Base-by-base conservation (phyloP, 139 green algal species). In the Micractinium sp. region DNA sequence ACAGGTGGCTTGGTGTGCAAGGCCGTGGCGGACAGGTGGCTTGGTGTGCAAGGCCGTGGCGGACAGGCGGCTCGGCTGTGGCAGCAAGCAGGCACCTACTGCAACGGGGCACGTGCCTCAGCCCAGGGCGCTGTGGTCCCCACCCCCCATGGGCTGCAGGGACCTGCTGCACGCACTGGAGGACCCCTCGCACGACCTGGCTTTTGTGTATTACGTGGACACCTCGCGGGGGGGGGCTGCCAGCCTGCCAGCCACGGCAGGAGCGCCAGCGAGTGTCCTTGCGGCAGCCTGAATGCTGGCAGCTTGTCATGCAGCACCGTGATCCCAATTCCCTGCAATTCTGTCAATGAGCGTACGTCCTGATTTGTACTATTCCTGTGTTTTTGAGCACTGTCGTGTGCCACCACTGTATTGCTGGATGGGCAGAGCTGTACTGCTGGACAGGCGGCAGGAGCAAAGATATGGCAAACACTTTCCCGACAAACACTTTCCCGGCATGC, bases 141-240 rank as follows among this genome's bases (percentile, higher is more conserved):
- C 14, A 1, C 76, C 15, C 36, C 18, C 22, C 18, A 15, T 13
- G 36, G 25, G n/a, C 31, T 82, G 84, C 84, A 88, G 87, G n/a
- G 60, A 78, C 0, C 36, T 90, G 35, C 47, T 90, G 71, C 20
- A 16, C 53, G 53, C 41, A 47, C 61, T 90, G 61, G 61, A 77
- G 69, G 80, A 90, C 82, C 86, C 47, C 23, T 35, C 27, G 7
- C 75, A 80, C 78, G 87, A 87, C n/a, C 53, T 90, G 9, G 61
- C 53, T 18, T 53, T 90, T 19, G 87, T 87, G 71, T 90, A 90
- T 18, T 56, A 85, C 33, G 81, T 35, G 3, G 74, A 27, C 63
- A 71, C 20, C 63, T 25, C 20, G 22, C 20, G 63, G 14, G 60
- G 60, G 15, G 60, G 15, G 20, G 63, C 63, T 71, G 63, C 63